phyloP scores from a whole-genome alignment of 2,329 filamentous ascomycete species.

The Aureobasidium mangrovei region DNA sequence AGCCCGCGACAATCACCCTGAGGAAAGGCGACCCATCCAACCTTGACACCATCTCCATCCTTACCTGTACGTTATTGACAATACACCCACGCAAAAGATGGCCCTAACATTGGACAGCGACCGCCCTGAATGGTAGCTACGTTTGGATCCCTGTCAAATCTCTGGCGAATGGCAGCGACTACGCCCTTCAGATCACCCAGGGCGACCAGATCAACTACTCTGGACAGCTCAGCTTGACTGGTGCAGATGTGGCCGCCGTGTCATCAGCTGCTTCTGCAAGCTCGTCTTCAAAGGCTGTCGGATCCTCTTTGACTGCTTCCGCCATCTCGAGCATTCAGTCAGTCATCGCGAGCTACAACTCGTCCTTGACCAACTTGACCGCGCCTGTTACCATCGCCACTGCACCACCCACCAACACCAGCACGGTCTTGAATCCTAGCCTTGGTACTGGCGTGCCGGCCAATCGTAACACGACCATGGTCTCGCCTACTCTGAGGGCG shows the following conservation, averaged over 20 bases:
- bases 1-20: conserved; percentile 48
- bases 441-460: conserved; percentile 21
- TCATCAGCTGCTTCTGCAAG: conserved; percentile 18
- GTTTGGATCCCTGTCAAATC: conserved; percentile 42
- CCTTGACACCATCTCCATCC: conserved; percentile 40
- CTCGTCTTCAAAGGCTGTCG: neutral
- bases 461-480: conserved; percentile 24
- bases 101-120: conserved; percentile 21
- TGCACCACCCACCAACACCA: conserved; percentile 16
- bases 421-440: conserved; percentile 16
- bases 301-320: conserved; percentile 7
- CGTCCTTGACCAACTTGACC: conserved; percentile 17
- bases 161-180: conserved; percentile 40
- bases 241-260: conserved; percentile 25
- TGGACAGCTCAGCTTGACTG: conserved; percentile 40
- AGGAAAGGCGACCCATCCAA: conserved; percentile 43
- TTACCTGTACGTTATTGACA: conserved; percentile 37
- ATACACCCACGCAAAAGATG: neutral
- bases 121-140: conserved; percentile 39
- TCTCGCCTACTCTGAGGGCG: conserved; percentile 19
- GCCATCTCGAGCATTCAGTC: conserved; percentile 17
- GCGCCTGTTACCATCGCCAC: conserved; percentile 1
- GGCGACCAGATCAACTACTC: conserved; percentile 47
- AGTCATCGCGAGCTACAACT: conserved; percentile 16
- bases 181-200: conserved; percentile 52